Evolutionary conservation across 1,139 yeast species (phyloP), one percentile per base, ranked within the genome.

Genomic region (Scheffersomyces titani): DNA sequence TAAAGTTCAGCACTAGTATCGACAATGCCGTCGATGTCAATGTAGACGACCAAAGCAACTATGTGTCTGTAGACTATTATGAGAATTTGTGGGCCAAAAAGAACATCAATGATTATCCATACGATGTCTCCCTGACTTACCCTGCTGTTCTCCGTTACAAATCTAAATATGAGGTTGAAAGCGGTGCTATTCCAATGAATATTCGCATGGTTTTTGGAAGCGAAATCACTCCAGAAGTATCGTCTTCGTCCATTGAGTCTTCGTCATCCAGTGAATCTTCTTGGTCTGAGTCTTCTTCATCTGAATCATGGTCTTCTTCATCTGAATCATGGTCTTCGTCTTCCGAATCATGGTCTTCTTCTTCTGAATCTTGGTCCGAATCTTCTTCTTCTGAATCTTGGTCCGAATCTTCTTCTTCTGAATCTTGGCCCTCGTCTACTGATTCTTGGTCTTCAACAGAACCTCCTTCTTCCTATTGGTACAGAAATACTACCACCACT

Each of bases 401-500:
- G n/a, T 44, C 45, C n/a, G 45, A n/a, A 44, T 22, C 51, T 22
- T 30, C 57, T 13, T 46, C 59, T 51, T 53, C 56, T 24, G 58
- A 63, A 49, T 40, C 59, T 40, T 49, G 58, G 36, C 53, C 57
- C 21, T 52, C 60, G 49, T 52, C 60, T 16, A 40, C 60, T 52
- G 50, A 58, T 19, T 51, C 62, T 44, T 46, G 11, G 11, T 45
- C 49, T 19, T 46, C 49, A 9, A 19, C 22, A 6, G 49, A 46
- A 46, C 19, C 49, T n/a, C 6, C n/a, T 20, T 46, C 49, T 19
- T 19, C 21, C n/a, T 22, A 19, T 44, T 24, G 19, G n/a, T 52
- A 49, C 51, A 13, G 44, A 20, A 52, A 52, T 60, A 59, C 49
- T 21, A 63, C 65, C 50, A 58, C 60, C 55, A 61, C 65, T 60